Conservation (phyloP, 148 eudicot genomes). For the Rhododendron vialii region DNA sequence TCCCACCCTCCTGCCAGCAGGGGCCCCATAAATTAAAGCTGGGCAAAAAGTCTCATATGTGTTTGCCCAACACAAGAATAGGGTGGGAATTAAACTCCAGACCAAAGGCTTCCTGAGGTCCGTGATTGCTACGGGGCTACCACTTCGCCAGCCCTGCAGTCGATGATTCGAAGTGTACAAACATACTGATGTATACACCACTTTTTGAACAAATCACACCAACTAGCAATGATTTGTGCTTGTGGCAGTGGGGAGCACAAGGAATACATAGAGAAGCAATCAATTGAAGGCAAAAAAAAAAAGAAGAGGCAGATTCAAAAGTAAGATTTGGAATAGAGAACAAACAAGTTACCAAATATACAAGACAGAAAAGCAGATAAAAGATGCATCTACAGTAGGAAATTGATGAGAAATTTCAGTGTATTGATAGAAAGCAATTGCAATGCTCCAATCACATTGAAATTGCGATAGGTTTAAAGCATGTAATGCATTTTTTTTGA, state of each 20-base stretch:
- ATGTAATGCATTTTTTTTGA: not conserved
- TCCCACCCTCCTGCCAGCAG: not conserved
- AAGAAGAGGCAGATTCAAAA: too few species aligned
- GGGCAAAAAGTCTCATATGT: not conserved
- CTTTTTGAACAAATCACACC: not conserved
- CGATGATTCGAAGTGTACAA: not conserved
- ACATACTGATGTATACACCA: not conserved
- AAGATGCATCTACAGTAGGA: not conserved
- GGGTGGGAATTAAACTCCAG: not conserved
- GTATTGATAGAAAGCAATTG: not conserved
- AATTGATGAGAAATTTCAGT: not conserved
- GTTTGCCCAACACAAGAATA: not conserved
- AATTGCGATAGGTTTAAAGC: not conserved
- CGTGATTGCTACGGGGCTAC: not conserved
- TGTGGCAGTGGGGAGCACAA: not conserved
- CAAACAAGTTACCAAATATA: slow-evolving; percentile 1
- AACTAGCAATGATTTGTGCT: not conserved
- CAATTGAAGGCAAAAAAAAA: not conserved
- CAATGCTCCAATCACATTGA: not conserved
- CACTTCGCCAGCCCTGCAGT: not conserved
- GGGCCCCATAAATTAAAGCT: not conserved
- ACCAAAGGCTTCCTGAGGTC: not conserved
- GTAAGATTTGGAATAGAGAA: not conserved
- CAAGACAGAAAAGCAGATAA: not conserved
- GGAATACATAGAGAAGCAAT: not conserved